phyloP scores from a whole-genome alignment of 495 filamentous ascomycete genomes.

The Daldinia loculata region DNA sequence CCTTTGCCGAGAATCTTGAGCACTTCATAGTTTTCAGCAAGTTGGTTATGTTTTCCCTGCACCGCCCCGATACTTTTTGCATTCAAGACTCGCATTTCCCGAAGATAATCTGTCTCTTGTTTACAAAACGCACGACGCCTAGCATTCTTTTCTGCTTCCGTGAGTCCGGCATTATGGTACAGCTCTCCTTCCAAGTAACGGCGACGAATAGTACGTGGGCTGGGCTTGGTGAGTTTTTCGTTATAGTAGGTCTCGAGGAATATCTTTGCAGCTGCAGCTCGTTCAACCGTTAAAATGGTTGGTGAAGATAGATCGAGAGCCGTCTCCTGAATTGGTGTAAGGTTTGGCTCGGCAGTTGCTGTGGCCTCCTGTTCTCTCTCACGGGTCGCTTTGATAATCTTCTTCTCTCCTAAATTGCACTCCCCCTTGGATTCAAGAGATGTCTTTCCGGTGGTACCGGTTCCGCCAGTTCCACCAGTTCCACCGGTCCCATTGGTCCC shows the following conservation, averaged over 20 bases:
- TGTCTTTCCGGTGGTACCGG: slow-evolving; percentile 50
- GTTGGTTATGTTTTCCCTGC: slow-evolving; percentile 34
- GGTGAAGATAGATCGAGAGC: slow-evolving; percentile 54
- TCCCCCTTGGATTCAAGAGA: slow-evolving; percentile 54
- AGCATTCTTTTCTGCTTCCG: slow-evolving; percentile 63
- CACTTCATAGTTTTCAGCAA: slow-evolving; percentile 72
- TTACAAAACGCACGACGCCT: slow-evolving; percentile 66
- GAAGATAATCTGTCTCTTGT: slow-evolving; percentile 78
- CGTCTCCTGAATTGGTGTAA: slow-evolving; percentile 55
- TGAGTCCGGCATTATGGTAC: slow-evolving; percentile 57
- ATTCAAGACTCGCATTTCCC: slow-evolving; percentile 75
- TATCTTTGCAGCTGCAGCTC: slow-evolving; percentile 79
- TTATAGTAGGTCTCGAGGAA: slow-evolving; percentile 88
- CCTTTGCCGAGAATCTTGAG: slow-evolving; percentile 92
- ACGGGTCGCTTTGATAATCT: slow-evolving; percentile 29
- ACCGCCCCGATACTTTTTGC: slow-evolving; percentile 57
- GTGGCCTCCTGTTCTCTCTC: slow-evolving; percentile 35
- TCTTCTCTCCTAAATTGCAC: slow-evolving; percentile 38
- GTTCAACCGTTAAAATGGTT: slow-evolving; percentile 80
- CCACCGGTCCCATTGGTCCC: slow-evolving; percentile 49
- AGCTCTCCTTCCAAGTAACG: slow-evolving; percentile 73
- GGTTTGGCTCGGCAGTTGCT: slow-evolving; percentile 45
- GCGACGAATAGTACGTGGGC: slow-evolving; percentile 71
- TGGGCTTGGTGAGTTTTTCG: slow-evolving; percentile 61
- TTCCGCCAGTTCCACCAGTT: slow-evolving; percentile 20